Evolutionary conservation across 192 early-diverging fungal species (phyloP), one percentile per base, ranked within the genome.

Genomic region (Mortierella claussenii): DNA sequence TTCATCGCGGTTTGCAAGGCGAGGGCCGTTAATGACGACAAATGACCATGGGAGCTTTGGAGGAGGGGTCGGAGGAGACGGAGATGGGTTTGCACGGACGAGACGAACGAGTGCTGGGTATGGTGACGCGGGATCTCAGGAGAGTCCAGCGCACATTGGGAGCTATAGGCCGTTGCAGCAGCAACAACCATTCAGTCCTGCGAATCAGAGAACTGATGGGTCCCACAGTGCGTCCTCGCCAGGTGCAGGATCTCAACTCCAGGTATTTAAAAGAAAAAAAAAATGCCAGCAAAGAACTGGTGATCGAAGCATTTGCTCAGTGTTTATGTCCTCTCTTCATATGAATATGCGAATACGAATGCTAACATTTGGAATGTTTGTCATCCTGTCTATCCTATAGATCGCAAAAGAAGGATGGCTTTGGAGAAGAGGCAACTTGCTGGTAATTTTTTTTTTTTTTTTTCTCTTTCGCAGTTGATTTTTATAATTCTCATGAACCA

Each of bases 401-500:
- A 51, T 85, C 42, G 82, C 82, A 50, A 83, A 68, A 49, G 84
- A 83, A 76, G 84, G 84, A 27, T 86, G 84, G 84, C 42, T 86
- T 4, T 83, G 73, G 57, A 70, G 71, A 54, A 65, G 80, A n/a
- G 78, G 71, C 24, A 80, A 79, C 55, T 51, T 85, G 3, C 55
- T 85, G 81, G 83, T 85, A 65, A 52, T 69, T 47, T 15, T 20
- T 20, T 17, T 33, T 20, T 20, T 21, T 15, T 33, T n/a, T 47
- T 26, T 24, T 23, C 3, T 33, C 34, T 42, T 55, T 10, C 12
- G 17, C 32, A n/a, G n/a, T n/a, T n/a, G n/a, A n/a, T n/a, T n/a
- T n/a, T n/a, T n/a, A n/a, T n/a, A n/a, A n/a, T n/a, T n/a, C n/a
- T n/a, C n/a, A n/a, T n/a, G n/a, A n/a, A n/a, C n/a, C n/a, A n/a